Conservation (phyloP, 2,329 filamentous ascomycete genomes). For the Hypoxylon sp. region DNA sequence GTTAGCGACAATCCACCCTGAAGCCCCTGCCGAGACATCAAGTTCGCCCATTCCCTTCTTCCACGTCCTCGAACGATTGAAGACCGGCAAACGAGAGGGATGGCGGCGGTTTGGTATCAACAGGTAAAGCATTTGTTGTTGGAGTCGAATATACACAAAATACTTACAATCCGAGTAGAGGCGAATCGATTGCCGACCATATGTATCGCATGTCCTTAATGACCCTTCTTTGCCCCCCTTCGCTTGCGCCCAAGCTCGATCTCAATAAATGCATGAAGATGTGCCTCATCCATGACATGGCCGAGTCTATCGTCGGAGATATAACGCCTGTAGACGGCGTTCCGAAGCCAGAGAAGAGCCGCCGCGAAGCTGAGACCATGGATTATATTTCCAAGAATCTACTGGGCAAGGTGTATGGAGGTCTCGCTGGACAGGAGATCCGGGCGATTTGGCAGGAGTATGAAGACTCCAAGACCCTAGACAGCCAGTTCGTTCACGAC, state of each 20-base stretch:
- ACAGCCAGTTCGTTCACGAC: constrained; percentile 93
- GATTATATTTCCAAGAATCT: constrained; percentile 84
- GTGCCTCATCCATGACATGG: constrained; percentile 98
- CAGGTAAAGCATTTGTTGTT: constrained; percentile 57
- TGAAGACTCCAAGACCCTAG: constrained; percentile 86
- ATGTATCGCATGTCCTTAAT: constrained; percentile 99
- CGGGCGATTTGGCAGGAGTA: constrained; percentile 93
- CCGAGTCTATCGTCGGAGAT: constrained; percentile 93
- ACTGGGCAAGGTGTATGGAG: constrained; percentile 82
- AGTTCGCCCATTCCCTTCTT: constrained; percentile 90
- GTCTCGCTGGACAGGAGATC: constrained; percentile 77
- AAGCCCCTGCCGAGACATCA: constrained; percentile 72
- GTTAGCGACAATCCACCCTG: constrained; percentile 73
- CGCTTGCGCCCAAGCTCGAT: constrained; percentile 80
- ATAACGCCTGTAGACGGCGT: constrained; percentile 95
- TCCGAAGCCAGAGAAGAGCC: constrained; percentile 87
- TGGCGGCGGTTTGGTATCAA: constrained; percentile 90
- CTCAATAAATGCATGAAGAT: constrained; percentile 90
- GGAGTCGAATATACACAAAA: neutral
- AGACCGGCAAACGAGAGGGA: constrained; percentile 96
- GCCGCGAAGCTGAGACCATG: constrained; percentile 91
- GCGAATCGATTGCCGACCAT: constrained; percentile 96
- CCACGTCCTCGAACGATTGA: constrained; percentile 92
- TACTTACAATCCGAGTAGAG: constrained; percentile 59
- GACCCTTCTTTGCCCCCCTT: constrained; percentile 88